Base-by-base conservation (phyloP, 495 filamentous ascomycete genomes). In the Daldinia bambusicola region DNA sequence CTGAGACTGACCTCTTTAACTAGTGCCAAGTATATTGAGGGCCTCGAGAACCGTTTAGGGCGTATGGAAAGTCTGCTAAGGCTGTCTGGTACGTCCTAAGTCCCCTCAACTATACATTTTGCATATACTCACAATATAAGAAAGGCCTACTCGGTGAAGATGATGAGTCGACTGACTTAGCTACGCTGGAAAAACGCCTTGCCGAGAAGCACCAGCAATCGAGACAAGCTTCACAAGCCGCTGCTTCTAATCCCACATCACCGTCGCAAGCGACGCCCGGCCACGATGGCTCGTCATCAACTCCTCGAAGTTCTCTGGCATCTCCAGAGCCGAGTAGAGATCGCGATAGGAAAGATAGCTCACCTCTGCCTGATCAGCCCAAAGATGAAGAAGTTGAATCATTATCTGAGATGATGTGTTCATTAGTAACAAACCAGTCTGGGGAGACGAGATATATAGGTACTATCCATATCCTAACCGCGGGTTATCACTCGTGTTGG, bases 321-420 rank as follows among this genome's bases (percentile, higher is more conserved):
- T 91, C 91, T 4, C 83, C 86, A 16, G 86, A 84, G 60, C 89
- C 89, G 1, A 81, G 80, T 18, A 85, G 83, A 36, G 80, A 86
- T 43, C 84, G 84, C 62, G 79, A 81, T 53, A 66, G 57, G 40
- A 72, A 69, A 36, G 73, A 77, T 18, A 38, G 53, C 45, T 74
- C 75, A 10, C 68, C 70, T 1, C 70, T 70, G 10, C 79, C 78
- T 8, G 82, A 81, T 5, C 80, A 75, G 32, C 71, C 62, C 4
- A 74, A 78, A 37, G 77, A 76, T 61, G 89, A 92, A 68, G 92
- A 97, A 74, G 94, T 97, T 6, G 95, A 96, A 75, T 91, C 89
- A 0, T 76, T 99, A 67, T 97, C 95, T 8, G 95, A 99, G 80
- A 97, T 98, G 91, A 98, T 99, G 95, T 98, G 95, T 79, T 97